Percentiles rank a stretch among this genome's conserved stretches.
phyloP scores from a whole-genome alignment of 2,329 filamentous ascomycete genomes.

The Trichoderma harzianum region DNA sequence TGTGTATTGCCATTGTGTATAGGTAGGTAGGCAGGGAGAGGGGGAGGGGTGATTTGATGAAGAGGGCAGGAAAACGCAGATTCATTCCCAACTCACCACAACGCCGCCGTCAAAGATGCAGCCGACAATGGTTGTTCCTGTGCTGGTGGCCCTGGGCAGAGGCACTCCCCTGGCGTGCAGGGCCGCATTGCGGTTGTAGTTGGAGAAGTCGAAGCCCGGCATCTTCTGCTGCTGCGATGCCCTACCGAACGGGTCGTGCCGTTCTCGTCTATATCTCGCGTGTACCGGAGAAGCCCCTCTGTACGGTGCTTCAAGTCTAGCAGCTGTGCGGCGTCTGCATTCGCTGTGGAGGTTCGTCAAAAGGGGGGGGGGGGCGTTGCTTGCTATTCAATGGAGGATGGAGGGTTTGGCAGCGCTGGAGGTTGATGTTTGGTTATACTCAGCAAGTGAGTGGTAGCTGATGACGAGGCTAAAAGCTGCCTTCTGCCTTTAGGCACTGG shows the following conservation, averaged over 20 bases:
- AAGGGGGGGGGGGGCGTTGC: background rate
- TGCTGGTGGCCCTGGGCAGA: slow-evolving; percentile 95
- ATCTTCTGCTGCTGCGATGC: slow-evolving; percentile 47
- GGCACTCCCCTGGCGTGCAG: slow-evolving; percentile 92
- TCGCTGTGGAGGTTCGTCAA: background rate
- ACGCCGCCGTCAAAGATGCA: slow-evolving; percentile 96
- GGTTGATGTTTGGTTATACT: slow-evolving; percentile 1
- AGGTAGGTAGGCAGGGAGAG: background rate
- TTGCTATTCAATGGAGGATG: background rate
- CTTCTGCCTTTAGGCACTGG: slow-evolving; percentile 44
- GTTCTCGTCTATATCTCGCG: slow-evolving; percentile 5
- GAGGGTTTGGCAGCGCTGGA: background rate
- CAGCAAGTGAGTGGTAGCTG: slow-evolving; percentile 32
- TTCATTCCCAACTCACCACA: slow-evolving; percentile 60
- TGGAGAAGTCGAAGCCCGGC: slow-evolving; percentile 98
- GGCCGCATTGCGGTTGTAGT: slow-evolving; percentile 98
- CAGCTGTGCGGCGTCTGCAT: background rate
- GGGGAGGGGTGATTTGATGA: background rate
- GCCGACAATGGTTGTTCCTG: slow-evolving; percentile 97
- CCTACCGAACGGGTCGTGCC: background rate
- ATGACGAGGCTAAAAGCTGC: slow-evolving; percentile 57
- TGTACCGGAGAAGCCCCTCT: background rate
- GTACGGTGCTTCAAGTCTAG: background rate
- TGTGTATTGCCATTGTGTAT: background rate
- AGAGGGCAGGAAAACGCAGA: background rate